Evolutionary conservation across 108 stramenopile genomes (phyloP), one percentile per base, ranked within the genome.

Genomic region (Nannochloropsis salina): DNA sequence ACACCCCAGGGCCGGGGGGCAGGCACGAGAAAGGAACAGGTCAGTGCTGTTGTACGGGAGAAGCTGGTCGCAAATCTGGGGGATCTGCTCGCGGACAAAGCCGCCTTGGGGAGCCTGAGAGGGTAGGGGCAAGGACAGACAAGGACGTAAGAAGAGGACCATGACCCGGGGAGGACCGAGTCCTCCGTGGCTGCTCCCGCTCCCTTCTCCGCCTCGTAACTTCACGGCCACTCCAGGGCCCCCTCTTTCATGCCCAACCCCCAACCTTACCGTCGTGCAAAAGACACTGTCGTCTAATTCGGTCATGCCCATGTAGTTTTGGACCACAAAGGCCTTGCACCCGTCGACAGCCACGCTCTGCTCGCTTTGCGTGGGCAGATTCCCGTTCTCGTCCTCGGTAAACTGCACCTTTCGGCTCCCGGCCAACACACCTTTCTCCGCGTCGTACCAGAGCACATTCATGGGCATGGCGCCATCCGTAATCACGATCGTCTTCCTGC

Each of bases 361-460:
- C 6, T 74, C 61, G 61, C 61, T 74, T n/a, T 74, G 61, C 61
- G 61, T 74, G 20, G 61, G 61, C 5, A 74, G 61, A n/a, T 74
- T 74, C 61, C 61, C 61, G 61, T n/a, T 74, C n/a, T 74, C 61
- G n/a, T 74, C 61, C 61, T 74, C 61, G 20, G 61, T n/a, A 74
- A 74, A 74, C 61, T 74, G 61, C 5, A 74, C 61, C 61, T 74
- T 74, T n/a, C 61, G 15, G 20, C n/a, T 15, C 15, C 61, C 61
- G 61, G 61, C 61, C 61, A 74, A 15, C 61, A 74, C 61, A n/a
- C 61, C 61, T n/a, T 15, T 74, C 6, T 74, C 61, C 61, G 61
- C 61, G 61, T 74, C 61, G 61, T 74, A 74, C 61, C 61, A 74
- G 20, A 74, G 15, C 61, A 74, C 61, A n/a, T 74, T 74, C 61